Conservation (phyloP, 163 green algal genomes). For the Scenedesmus sp. region DNA sequence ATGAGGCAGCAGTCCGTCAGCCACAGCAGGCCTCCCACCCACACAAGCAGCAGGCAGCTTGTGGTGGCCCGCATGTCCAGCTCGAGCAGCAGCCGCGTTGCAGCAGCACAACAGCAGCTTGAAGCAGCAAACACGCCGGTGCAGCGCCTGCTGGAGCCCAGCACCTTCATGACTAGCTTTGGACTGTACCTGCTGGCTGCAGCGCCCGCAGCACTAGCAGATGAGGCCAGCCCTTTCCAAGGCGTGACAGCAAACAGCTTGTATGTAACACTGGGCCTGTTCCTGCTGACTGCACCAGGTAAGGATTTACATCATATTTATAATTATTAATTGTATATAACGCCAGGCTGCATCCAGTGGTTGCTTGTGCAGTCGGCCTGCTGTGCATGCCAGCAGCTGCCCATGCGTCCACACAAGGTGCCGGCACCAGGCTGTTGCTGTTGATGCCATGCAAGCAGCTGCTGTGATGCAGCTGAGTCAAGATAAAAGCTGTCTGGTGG, state of each 20-base stretch:
- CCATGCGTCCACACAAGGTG: background rate
- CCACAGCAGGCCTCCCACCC: constrained; percentile 22
- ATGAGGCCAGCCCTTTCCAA: constrained; percentile 56
- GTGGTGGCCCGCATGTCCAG: background rate
- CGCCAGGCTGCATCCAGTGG: background rate
- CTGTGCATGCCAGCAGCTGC: background rate
- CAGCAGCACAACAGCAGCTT: background rate
- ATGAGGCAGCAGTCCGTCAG: background rate
- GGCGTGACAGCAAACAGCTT: constrained; percentile 77
- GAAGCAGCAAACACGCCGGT: background rate
- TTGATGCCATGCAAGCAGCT: too few relatives aligned
- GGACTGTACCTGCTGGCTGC: constrained; percentile 43
- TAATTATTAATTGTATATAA: too few relatives aligned
- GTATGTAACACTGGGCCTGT: constrained; percentile 94
- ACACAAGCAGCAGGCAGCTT: constrained; percentile 26
- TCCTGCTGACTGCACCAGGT: constrained; percentile 93
- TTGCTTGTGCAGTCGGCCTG: background rate
- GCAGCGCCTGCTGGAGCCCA: background rate
- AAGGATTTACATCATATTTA: constrained; percentile 13
- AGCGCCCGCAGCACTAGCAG: constrained; percentile 17
- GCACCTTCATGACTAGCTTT: constrained; percentile 37
- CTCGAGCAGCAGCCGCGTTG: background rate
- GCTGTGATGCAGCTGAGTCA: background rate
- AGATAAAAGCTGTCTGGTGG: too few relatives aligned
- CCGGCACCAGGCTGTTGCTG: too few relatives aligned